Evolutionary conservation across 257 asterid species (phyloP).

Genomic region (Leptodermis oblonga): DNA sequence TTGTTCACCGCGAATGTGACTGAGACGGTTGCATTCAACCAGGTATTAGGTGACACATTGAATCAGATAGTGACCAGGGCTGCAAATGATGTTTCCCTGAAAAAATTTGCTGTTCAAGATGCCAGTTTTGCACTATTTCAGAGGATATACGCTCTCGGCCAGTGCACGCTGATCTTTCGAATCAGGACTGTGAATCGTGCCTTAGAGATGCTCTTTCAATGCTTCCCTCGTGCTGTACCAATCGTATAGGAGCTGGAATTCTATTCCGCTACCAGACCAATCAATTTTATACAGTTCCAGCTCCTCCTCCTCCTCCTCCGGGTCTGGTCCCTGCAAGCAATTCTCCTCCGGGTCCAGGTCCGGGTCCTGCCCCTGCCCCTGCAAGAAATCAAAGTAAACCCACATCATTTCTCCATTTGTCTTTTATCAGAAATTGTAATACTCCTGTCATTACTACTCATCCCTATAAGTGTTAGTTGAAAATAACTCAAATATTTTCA

Average conservation of each 20-base stretch:
- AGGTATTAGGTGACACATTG: not conserved
- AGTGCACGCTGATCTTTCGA: constrained; percentile 28
- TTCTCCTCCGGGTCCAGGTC: no score
- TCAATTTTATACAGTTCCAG: not conserved
- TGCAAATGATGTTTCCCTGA: not conserved
- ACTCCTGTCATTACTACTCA: no score
- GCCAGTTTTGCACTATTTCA: not conserved
- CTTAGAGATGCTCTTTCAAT: constrained; percentile 7
- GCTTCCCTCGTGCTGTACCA: no score
- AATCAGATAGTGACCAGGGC: not conserved
- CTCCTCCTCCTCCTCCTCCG: not conserved
- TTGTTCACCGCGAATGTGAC: no score
- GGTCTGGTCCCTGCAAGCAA: no score
- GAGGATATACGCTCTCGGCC: constrained; percentile 12
- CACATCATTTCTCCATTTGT: no score
- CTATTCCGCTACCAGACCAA: constrained; percentile 17
- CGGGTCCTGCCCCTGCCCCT: no score
- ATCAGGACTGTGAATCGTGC: constrained; percentile 1
- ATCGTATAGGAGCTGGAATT: no score
- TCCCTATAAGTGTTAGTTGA: no score
- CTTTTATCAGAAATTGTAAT: no score
- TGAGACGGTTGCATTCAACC: not conserved
- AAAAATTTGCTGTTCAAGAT: constrained; percentile 14
- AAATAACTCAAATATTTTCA: no score
- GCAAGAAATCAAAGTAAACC: no score